Base-by-base conservation (phyloP, 2,329 filamentous ascomycete genomes). In the Lasiodiplodia hormozganensis region DNA sequence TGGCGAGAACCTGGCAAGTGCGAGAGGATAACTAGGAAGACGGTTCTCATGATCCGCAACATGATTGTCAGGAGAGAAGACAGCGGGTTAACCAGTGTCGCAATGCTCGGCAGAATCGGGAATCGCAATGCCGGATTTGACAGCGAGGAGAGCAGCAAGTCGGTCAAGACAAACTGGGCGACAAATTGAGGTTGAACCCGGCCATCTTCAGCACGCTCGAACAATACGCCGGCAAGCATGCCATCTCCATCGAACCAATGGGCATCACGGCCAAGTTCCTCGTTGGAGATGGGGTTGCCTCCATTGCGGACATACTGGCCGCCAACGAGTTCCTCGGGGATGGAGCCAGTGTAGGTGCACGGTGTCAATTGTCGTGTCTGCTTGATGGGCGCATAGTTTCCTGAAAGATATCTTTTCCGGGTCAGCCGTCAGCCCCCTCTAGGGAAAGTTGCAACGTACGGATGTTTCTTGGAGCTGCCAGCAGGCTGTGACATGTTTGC, bases 231-330 rank as follows among this genome's bases (percentile, higher is more conserved):
- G 36, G 87, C 87, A 12, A 92, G 85, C 90, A 92, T 92, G 4
- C 90, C 90, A 75, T 92, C 90, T 38, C 90, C 90, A 72, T 92
- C 90, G 70, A 92, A 92, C 89, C 89, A 92, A 74, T 92, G 90
- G 10, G 88, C 85, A 74, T 90, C 88, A 70, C 88, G 84, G 49
- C 84, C 85, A 2, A 87, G 76, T 66, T 90, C 86, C 25, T 86
- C 81, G 69, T 91, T 89, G 34, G 84, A 84, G 8, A 90, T 81
- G 6, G 90, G 89, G 73, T 92, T 92, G 34, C 87, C 88, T 51
- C 90, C 90, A 74, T 92, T 93, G 18, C 90, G 87, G 34, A 92
- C 87, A 73, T 92, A 92, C 77, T 92, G 86, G 14, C 90, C 90
- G 1, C 89, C 90, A 10, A 84, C 83, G 51, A 93, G 83, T 70